Percentiles rank a stretch among this genome's conserved stretches.
These are phyloP conservation scores for Leccinellum albellum DNA, from an alignment of 768 basidiomycete genomes.

Conservation along the genomic window DNA sequence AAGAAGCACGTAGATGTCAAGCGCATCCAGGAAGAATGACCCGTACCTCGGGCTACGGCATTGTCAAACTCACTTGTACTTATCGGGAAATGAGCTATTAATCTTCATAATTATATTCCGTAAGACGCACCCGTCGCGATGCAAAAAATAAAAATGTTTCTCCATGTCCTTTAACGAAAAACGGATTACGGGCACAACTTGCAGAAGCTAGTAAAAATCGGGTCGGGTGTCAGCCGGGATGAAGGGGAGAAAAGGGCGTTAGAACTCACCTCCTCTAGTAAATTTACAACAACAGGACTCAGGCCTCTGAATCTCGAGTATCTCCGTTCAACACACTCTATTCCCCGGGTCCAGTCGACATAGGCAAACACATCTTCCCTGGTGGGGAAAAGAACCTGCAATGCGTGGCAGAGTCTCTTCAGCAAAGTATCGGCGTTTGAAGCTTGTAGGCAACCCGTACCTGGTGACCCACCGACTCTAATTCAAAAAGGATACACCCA, in stretches of 20 bases:
- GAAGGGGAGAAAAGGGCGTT: not conserved
- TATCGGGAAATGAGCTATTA: constrained; percentile 3
- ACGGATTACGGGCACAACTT: constrained; percentile 9
- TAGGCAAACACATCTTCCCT: constrained; percentile 22
- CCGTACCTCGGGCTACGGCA: constrained; percentile 20
- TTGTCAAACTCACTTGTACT: constrained; percentile 24
- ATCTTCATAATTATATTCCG: not conserved
- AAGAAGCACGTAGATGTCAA: not conserved
- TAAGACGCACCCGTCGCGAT: constrained; percentile 18
- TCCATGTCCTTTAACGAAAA: constrained; percentile 20
- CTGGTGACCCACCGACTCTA: constrained; percentile 27
- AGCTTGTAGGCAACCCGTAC: constrained; percentile 15
- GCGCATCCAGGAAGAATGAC: not conserved
- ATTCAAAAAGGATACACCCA: constrained; percentile 39
- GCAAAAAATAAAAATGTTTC: constrained; percentile 23
- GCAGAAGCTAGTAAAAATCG: constrained; percentile 17
- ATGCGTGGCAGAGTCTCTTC: not conserved
- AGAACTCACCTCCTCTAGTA: constrained; percentile 32
- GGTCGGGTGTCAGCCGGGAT: not conserved
- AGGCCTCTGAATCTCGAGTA: constrained; percentile 27
- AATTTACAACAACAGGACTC: constrained; percentile 15
- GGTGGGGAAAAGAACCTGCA: constrained; percentile 32
- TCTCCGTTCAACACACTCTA: constrained; percentile 2
- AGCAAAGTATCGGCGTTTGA: not conserved
- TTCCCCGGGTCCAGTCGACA: constrained; percentile 15